Evolutionary conservation across 306 rosid genomes (phyloP).

Genomic region (Castanopsis chinensis): DNA sequence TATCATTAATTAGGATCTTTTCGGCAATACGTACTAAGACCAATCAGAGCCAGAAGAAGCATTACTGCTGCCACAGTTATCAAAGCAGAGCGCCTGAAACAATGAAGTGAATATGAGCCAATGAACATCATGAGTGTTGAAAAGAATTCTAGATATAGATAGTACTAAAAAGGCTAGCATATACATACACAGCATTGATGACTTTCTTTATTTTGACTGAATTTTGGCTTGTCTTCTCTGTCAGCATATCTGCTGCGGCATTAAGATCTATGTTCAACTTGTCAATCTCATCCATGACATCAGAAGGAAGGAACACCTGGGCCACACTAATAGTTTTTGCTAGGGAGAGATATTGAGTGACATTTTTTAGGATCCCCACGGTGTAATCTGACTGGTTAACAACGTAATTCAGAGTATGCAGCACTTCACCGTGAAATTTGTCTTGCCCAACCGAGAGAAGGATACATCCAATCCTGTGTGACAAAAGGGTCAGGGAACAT

Average conservation of each 20-base stretch:
- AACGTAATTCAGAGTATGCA: slow-evolving; percentile 71
- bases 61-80: slow-evolving; percentile 76
- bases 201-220: slow-evolving; percentile 60
- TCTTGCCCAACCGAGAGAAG: slow-evolving; percentile 84
- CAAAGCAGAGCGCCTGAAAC: slow-evolving; percentile 65
- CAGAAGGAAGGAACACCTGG: slow-evolving; percentile 72
- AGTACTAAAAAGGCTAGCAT: slow-evolving; percentile 18
- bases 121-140: neutral
- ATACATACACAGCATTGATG: slow-evolving; percentile 71
- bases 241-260: slow-evolving; percentile 70
- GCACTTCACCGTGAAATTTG: slow-evolving; percentile 71
- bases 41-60: slow-evolving; percentile 78
- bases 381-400: slow-evolving; percentile 96
- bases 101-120: slow-evolving; percentile 33
- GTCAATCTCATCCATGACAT: slow-evolving; percentile 80
- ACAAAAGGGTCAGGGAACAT: slow-evolving; percentile 23
- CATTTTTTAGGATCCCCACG: slow-evolving; percentile 76
- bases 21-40: slow-evolving; percentile 59
- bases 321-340: slow-evolving; percentile 86
- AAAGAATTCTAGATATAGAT: slow-evolving; percentile 5
- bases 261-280: slow-evolving; percentile 67
- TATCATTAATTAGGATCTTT: slow-evolving; percentile 5
- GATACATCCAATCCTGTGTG: slow-evolving; percentile 83
- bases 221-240: slow-evolving; percentile 62
- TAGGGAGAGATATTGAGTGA: slow-evolving; percentile 85